phyloP scores from a whole-genome alignment of 2,329 filamentous ascomycete genomes.

The Alternaria longipes region DNA sequence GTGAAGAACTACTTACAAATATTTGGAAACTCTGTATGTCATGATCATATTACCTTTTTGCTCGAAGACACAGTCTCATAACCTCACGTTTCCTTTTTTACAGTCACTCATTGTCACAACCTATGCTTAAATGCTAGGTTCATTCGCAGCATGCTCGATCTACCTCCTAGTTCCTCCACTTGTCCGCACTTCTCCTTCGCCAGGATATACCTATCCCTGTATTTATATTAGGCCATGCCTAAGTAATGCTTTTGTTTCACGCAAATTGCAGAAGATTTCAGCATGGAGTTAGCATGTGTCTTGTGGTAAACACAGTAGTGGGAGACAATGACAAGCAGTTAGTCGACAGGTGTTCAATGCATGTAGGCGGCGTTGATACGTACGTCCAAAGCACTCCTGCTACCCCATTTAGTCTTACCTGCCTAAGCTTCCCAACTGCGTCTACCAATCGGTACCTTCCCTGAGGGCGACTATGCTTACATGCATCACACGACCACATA shows the following conservation, averaged over 20 bases:
- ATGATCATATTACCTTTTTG: neutral
- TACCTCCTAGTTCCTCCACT: neutral
- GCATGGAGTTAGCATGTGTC: neutral
- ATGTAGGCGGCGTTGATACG: neutral
- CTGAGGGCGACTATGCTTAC: neutral
- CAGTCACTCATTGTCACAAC: neutral
- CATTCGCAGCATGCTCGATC: neutral
- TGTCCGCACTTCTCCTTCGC: neutral
- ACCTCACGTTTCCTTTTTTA: neutral
- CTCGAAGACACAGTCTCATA: neutral
- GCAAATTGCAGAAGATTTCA: neutral
- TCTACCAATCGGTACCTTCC: neutral
- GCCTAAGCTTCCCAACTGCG: neutral
- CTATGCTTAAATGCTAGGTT: neutral
- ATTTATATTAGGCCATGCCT: neutral
- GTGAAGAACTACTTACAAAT: neutral
- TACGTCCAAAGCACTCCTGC: neutral
- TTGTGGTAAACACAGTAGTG: neutral
- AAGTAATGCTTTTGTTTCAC: neutral
- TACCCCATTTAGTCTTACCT: neutral
- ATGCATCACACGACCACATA: neutral
- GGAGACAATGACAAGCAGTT: neutral
- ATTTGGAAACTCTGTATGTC: neutral
- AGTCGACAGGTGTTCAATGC: neutral
- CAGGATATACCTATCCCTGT: neutral